Percentiles rank a stretch among this genome's conserved stretches.
These are phyloP conservation scores for Beauveria bassiana DNA, from an alignment of 2,329 filamentous ascomycete genomes.

Conservation along the genomic window DNA sequence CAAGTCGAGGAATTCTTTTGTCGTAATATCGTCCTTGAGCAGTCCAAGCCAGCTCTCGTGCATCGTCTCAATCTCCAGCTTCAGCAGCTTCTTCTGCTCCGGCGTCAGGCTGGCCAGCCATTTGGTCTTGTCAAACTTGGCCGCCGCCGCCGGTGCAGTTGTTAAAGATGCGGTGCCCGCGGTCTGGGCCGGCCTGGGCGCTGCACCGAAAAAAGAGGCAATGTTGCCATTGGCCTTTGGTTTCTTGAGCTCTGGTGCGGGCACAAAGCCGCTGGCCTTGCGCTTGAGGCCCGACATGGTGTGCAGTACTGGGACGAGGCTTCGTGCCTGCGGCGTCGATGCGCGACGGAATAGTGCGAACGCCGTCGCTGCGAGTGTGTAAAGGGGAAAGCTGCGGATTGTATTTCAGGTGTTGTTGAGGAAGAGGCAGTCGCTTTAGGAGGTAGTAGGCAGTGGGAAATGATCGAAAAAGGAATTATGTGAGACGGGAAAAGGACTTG, in stretches of 20 bases:
- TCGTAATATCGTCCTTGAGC: constrained; percentile 77
- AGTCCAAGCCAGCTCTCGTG: constrained; percentile 86
- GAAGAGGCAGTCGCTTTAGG: background rate
- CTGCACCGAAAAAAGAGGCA: constrained; percentile 74
- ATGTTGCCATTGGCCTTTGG: constrained; percentile 70
- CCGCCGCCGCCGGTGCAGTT: constrained; percentile 23
- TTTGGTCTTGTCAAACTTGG: constrained; percentile 77
- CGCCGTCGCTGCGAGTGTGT: background rate
- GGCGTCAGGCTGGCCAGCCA: constrained; percentile 74
- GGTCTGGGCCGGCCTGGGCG: constrained; percentile 43
- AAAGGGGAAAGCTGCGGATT: background rate
- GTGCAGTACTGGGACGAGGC: background rate
- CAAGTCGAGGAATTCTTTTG: constrained; percentile 72
- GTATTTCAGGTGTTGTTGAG: background rate
- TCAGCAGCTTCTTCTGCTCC: constrained; percentile 75
- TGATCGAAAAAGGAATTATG: background rate
- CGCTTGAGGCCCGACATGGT: constrained; percentile 56
- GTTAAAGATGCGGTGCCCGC: constrained; percentile 22
- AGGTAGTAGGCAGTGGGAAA: background rate
- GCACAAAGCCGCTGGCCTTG: constrained; percentile 45
- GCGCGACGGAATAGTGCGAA: background rate
- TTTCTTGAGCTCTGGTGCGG: constrained; percentile 55
- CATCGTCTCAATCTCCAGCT: constrained; percentile 86
- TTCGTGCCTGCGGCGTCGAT: background rate
- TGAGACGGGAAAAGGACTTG: background rate